Evolutionary conservation across 805 yeast genomes (phyloP).

Genomic region (Tetrapisispora pingtungensis): DNA sequence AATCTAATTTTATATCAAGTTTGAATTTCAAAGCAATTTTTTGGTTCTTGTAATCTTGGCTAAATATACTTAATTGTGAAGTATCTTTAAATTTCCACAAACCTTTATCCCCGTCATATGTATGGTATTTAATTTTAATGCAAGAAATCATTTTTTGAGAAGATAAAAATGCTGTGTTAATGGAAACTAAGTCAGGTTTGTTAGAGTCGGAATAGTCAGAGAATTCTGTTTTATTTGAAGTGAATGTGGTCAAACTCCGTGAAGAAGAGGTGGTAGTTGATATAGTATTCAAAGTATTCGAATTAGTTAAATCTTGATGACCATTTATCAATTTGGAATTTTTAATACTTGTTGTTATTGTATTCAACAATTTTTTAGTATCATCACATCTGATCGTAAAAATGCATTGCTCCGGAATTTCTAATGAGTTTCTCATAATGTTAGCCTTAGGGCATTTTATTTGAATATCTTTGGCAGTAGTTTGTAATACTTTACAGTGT

Average conservation of each 20-base stretch:
- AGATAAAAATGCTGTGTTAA: background rate
- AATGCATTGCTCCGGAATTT: slow-evolving; percentile 6
- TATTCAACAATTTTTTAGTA: slow-evolving; percentile 14
- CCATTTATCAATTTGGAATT: background rate
- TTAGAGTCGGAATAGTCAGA: background rate
- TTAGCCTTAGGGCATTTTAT: slow-evolving; percentile 12
- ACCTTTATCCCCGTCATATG: slow-evolving; percentile 8
- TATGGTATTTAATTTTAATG: slow-evolving; percentile 18
- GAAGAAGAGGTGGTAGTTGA: slow-evolving; percentile 18
- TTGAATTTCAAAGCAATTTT: slow-evolving; percentile 14
- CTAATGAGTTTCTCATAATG: slow-evolving; percentile 8
- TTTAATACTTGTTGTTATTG: slow-evolving; percentile 15
- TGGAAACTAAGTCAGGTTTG: background rate
- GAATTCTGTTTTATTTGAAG: slow-evolving; percentile 6
- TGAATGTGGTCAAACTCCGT: slow-evolving; percentile 8
- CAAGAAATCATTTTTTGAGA: slow-evolving; percentile 9
- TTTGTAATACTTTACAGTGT: slow-evolving; percentile 16
- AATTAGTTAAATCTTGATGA: slow-evolving; percentile 10
- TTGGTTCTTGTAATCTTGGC: slow-evolving; percentile 13
- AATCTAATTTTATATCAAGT: background rate
- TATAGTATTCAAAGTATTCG: slow-evolving; percentile 20
- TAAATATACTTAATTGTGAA: slow-evolving; percentile 14
- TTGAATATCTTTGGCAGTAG: slow-evolving; percentile 28
- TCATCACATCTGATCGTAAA: slow-evolving; percentile 18
- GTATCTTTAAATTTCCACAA: slow-evolving; percentile 16